phyloP scores from a whole-genome alignment of 176 grass and related monocot genomes.

The Bolboschoenus planiculmis region DNA sequence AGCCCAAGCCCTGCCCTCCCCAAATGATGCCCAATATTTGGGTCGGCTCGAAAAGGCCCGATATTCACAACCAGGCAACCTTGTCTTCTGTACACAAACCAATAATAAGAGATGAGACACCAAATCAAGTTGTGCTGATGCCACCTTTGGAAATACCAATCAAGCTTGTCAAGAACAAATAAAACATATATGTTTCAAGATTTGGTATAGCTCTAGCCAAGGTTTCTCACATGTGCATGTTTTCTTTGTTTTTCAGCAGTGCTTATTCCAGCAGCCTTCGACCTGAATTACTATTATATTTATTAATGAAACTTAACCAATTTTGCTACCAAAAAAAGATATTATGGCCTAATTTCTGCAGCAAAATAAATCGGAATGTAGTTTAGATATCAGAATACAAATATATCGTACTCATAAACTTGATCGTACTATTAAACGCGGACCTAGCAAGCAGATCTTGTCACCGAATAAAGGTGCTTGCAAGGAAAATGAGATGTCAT shows the following conservation, averaged over 20 bases:
- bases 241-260: not conserved
- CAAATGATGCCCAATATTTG: not conserved
- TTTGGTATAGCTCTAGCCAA: not conserved
- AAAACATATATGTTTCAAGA: not conserved
- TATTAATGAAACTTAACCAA: not conserved
- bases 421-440: too few species aligned
- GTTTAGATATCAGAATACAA: too few species aligned
- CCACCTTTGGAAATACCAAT: not conserved
- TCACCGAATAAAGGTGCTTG: too few species aligned
- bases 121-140: not conserved
- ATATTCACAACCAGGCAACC: not conserved
- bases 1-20: not conserved
- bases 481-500: not conserved
- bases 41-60: not conserved
- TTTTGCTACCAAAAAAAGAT: not conserved
- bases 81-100: not conserved
- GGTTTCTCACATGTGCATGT: not conserved
- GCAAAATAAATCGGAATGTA: too few species aligned
- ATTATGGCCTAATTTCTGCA: not conserved
- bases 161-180: not conserved
- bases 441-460: too few species aligned
- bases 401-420: too few species aligned
- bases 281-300: not conserved
- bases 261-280: not conserved
- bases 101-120: not conserved